phyloP scores from a whole-genome alignment of 768 basidiomycete species.

The Pleurotus salmoneostramineus region DNA sequence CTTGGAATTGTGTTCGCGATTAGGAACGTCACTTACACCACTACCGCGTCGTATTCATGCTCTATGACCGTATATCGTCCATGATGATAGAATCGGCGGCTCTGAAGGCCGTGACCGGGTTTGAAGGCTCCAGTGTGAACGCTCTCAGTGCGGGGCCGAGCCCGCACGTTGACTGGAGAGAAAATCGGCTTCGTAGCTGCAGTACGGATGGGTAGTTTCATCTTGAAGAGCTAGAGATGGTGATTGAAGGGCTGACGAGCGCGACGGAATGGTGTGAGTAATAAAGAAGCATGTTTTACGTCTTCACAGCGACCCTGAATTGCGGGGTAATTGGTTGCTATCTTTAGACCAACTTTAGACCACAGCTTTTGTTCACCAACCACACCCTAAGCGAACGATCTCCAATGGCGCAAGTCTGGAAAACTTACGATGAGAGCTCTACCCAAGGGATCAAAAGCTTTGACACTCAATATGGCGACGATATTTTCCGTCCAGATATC shows the following conservation, averaged over 20 bases:
- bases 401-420: slow-evolving; percentile 27
- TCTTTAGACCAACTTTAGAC: neutral
- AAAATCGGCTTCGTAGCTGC: no score
- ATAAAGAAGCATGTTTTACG: neutral
- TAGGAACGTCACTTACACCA: slow-evolving; percentile 68
- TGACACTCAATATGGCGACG: slow-evolving; percentile 10
- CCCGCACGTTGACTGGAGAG: no score
- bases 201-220: neutral
- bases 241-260: neutral
- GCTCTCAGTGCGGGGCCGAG: no score
- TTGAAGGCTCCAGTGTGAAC: no score
- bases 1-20: neutral
- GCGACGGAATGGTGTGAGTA: neutral
- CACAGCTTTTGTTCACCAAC: neutral
- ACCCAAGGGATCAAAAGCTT: no score
- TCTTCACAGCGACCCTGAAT: neutral
- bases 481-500: slow-evolving; percentile 53
- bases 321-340: neutral
- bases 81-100: neutral
- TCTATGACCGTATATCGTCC: slow-evolving; percentile 98
- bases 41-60: slow-evolving; percentile 98
- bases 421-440: slow-evolving; percentile 11
- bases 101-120: neutral
- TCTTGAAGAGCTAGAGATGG: neutral
- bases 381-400: neutral